These are phyloP conservation scores for Elongisporangium senticosum DNA, from an alignment of 352 stramenopile species.

Conservation along the genomic window DNA sequence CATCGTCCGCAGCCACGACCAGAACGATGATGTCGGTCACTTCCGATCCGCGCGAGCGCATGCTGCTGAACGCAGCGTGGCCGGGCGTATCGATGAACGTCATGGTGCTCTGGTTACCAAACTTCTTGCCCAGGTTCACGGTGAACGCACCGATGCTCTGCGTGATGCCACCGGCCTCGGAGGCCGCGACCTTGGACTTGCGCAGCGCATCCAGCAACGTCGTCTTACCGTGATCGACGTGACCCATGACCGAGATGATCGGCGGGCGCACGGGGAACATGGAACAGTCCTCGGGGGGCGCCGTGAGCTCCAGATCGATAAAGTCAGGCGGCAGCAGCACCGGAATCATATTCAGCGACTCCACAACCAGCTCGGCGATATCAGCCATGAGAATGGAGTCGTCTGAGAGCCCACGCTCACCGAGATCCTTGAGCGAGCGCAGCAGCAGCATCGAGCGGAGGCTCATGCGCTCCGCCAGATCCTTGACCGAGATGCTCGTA, in stretches of 20 bases:
- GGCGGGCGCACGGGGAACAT: conserved; percentile 71
- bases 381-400: conserved; percentile 70
- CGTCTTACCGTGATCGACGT: conserved; percentile 99
- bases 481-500: conserved; percentile 58
- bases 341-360: conserved; percentile 83
- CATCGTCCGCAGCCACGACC: conserved; percentile 98
- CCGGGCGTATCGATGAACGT: conserved; percentile 99
- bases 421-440: conserved; percentile 52
- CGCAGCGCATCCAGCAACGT: conserved; percentile 94
- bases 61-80: conserved; percentile 98
- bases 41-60: conserved; percentile 95
- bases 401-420: conserved; percentile 61
- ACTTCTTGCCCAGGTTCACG: conserved; percentile 89
- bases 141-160: conserved; percentile 98
- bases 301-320: conserved; percentile 68
- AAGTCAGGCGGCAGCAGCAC: conserved; percentile 79
- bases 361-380: conserved; percentile 75
- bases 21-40: conserved; percentile 98
- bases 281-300: conserved; percentile 56
- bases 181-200: conserved; percentile 89
- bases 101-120: conserved; percentile 55
- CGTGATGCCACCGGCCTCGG: conserved; percentile 99
- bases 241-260: conserved; percentile 99
- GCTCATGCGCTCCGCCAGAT: conserved; percentile 76
- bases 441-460: conserved; percentile 71